Conservation (phyloP, 1,139 yeast genomes). For the Geotrichum histeridarum region DNA sequence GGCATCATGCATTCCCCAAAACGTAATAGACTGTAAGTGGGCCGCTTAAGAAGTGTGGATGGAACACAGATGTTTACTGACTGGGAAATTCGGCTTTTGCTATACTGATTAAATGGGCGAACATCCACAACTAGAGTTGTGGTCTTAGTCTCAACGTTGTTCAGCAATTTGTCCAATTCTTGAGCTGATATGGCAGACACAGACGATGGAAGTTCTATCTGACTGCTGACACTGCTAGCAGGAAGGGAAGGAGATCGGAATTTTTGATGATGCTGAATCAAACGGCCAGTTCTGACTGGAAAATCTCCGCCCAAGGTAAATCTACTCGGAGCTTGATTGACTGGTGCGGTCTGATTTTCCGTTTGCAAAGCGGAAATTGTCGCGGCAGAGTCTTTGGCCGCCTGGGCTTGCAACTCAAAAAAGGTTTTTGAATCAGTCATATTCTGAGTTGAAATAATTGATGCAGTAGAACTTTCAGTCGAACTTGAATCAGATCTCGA, state of each 20-base stretch:
- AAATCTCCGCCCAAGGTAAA: neutral
- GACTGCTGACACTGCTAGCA: constrained; percentile 18
- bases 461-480: neutral
- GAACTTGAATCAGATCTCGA: neutral
- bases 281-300: neutral
- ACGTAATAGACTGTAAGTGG: constrained; percentile 53
- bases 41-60: constrained; percentile 67
- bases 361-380: neutral
- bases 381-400: neutral
- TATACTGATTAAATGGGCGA: constrained; percentile 63
- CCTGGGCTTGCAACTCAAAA: constrained; percentile 1
- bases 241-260: constrained; percentile 27
- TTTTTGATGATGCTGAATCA: constrained; percentile 15
- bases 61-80: constrained; percentile 72
- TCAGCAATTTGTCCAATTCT: constrained; percentile 13
- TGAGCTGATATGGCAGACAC: neutral
- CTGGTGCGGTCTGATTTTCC: neutral
- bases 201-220: constrained; percentile 19
- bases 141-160: neutral
- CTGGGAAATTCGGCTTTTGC: constrained; percentile 46
- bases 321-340: too few relatives aligned
- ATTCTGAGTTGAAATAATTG: neutral
- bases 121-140: constrained; percentile 49
- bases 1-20: constrained; percentile 53
- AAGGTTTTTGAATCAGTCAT: neutral